A percentile compares a stretch with the other conserved stretches of the same genome.
Conservation (phyloP, 202 grass and related monocot species). For the Panicum hallii region DNA sequence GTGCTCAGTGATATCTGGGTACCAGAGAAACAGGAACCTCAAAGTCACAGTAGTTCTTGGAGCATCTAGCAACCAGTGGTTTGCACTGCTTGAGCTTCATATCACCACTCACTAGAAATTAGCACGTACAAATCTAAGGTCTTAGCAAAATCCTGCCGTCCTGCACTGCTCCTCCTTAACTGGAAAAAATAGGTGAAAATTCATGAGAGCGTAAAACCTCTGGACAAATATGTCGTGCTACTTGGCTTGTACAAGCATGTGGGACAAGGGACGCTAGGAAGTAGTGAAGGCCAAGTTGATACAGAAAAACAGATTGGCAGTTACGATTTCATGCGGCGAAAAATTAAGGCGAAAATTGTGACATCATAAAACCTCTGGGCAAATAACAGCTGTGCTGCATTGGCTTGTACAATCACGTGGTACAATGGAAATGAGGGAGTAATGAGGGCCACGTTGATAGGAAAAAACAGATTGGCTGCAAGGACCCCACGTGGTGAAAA, state of each 20-base stretch:
- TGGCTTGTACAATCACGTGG: conserved; percentile 32
- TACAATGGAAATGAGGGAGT: conserved; percentile 20
- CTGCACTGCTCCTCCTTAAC: not conserved
- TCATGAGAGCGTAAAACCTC: conserved; percentile 11
- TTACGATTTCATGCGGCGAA: conserved; percentile 11
- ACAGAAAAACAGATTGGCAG: conserved; percentile 15
- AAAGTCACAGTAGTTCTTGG: not conserved
- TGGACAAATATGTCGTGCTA: not conserved
- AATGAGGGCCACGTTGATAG: conserved; percentile 4
- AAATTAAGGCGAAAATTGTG: not conserved
- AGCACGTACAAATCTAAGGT: conserved; percentile 9
- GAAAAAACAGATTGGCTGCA: conserved; percentile 9
- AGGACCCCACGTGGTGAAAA: conserved; percentile 23
- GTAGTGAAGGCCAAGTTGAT: conserved; percentile 24
- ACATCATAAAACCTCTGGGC: conserved; percentile 18
- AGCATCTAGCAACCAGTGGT: not conserved
- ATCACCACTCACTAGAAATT: not conserved
- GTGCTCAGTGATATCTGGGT: not conserved
- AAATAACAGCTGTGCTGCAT: not conserved
- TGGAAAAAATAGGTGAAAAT: not conserved
- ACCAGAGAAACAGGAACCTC: not conserved
- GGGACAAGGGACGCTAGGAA: conserved; percentile 23
- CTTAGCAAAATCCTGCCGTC: not conserved
- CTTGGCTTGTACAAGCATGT: conserved; percentile 33
- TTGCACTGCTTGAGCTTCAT: conserved; percentile 12